These are phyloP conservation scores for Tolypocladium album DNA, from an alignment of 2,329 filamentous ascomycete genomes.

Conservation along the genomic window DNA sequence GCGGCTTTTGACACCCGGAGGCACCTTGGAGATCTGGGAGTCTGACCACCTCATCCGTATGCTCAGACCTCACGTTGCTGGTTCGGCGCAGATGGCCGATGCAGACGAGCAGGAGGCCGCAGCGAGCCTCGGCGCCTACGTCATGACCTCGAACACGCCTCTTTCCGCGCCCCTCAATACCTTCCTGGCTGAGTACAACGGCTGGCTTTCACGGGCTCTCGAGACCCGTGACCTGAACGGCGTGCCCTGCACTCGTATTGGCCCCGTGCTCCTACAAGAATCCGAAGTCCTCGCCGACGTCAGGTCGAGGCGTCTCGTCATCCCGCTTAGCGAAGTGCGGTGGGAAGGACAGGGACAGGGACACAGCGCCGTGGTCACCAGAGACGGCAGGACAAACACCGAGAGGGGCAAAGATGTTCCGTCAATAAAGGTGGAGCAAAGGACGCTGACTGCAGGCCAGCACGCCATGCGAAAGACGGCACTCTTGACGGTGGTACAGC, in stretches of 20 bases:
- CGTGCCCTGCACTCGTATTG: constrained; percentile 69
- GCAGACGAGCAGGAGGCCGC: constrained; percentile 53
- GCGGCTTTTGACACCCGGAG: constrained; percentile 66
- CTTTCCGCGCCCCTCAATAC: constrained; percentile 72
- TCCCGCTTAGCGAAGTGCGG: constrained; percentile 72
- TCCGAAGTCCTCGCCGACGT: constrained; percentile 59
- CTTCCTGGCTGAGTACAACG: constrained; percentile 74
- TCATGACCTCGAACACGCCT: constrained; percentile 72
- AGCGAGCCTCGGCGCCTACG: constrained; percentile 65
- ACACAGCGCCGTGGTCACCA: constrained; percentile 47
- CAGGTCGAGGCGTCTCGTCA: constrained; percentile 67
- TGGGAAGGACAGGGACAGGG: constrained; percentile 75
- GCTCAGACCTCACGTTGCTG: constrained; percentile 65
- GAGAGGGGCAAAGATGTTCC: constrained; percentile 35
- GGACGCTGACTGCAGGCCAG: constrained; percentile 55
- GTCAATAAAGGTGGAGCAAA: constrained; percentile 24
- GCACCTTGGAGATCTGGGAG: constrained; percentile 81
- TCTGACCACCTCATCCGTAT: constrained; percentile 77
- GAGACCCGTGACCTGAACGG: constrained; percentile 59
- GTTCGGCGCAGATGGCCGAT: constrained; percentile 21
- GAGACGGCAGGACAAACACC: constrained; percentile 49
- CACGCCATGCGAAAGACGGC: constrained; percentile 66
- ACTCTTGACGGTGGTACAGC: constrained; percentile 68
- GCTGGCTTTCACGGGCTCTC: constrained; percentile 68
- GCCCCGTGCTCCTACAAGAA: constrained; percentile 72